These are phyloP conservation scores for Thelonectria rubi DNA, from an alignment of 2,329 filamentous ascomycete genomes.

Conservation along the genomic window DNA sequence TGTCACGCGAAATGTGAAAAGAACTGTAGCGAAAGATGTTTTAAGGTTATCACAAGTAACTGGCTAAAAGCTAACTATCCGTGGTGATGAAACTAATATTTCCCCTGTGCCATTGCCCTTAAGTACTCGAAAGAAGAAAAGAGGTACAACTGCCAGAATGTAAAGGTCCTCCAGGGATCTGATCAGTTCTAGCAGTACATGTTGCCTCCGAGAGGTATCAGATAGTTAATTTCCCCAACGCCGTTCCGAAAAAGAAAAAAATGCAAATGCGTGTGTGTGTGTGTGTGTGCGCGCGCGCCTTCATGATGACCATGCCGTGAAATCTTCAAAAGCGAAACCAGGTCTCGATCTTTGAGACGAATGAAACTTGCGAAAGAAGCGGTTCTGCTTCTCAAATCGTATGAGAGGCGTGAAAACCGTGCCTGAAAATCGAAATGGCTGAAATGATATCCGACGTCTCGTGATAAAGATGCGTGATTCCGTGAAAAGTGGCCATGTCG, in stretches of 20 bases:
- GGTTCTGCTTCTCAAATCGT: no score
- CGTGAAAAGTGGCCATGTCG: no score
- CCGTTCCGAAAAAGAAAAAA: conserved; percentile 5
- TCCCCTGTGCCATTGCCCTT: no score
- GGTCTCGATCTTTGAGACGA: no score
- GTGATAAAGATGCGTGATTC: no score
- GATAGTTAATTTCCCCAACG: conserved; percentile 4
- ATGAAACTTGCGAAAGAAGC: no score
- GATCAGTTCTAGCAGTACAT: not conserved
- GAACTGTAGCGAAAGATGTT: not conserved
- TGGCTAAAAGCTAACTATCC: not conserved
- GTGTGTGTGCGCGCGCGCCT: not conserved
- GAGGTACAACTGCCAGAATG: not conserved
- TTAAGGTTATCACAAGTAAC: not conserved
- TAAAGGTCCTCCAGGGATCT: conserved; percentile 15
- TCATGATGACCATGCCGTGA: conserved; percentile 13
- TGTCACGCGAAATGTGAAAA: not conserved
- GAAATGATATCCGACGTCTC: no score
- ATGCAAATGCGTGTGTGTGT: conserved; percentile 10
- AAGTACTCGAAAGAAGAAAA: not conserved
- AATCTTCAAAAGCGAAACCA: not conserved
- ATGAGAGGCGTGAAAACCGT: no score
- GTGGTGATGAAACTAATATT: not conserved
- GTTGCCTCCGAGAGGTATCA: conserved; percentile 11
- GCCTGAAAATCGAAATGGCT: no score